Percentiles rank a stretch among this genome's conserved stretches.
Evolutionary conservation across 2,329 filamentous ascomycete species (phyloP).

Genomic region (Pseudodiploospora longispora): DNA sequence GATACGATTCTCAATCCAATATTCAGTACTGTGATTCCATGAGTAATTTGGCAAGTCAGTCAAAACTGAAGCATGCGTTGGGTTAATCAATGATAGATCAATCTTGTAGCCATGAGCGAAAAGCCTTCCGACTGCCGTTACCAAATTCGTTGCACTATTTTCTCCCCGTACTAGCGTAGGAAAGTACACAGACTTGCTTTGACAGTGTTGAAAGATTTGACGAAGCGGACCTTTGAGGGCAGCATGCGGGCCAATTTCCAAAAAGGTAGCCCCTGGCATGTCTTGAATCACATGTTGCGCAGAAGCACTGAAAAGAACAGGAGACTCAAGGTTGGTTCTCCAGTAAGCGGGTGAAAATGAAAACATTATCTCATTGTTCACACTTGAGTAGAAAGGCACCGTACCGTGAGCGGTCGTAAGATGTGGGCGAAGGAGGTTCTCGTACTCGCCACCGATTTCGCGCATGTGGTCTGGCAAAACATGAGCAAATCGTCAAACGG

Average conservation of each 20-base stretch:
- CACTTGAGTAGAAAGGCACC: conserved; percentile 3
- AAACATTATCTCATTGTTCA: background rate
- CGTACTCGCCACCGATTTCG: conserved; percentile 1
- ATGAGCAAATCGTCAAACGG: conserved; percentile 32
- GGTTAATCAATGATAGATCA: too few relatives aligned
- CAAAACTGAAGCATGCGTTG: background rate
- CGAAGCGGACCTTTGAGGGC: too few relatives aligned
- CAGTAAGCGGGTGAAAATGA: conserved; percentile 3
- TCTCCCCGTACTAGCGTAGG: too few relatives aligned
- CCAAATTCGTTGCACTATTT: too few relatives aligned
- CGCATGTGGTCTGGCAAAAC: conserved; percentile 11
- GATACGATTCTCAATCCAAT: too few relatives aligned
- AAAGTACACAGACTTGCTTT: too few relatives aligned
- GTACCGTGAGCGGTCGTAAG: background rate
- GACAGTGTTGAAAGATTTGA: too few relatives aligned
- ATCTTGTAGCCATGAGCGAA: background rate
- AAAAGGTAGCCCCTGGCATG: background rate
- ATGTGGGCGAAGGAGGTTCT: background rate
- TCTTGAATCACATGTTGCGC: background rate
- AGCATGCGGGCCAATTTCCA: too few relatives aligned
- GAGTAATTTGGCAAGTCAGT: too few relatives aligned
- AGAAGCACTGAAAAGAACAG: conserved; percentile 7
- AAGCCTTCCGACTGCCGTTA: too few relatives aligned
- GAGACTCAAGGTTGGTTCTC: conserved; percentile 5
- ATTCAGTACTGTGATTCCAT: too few relatives aligned